phyloP scores from a whole-genome alignment of 129 eudicot species.

The Saposhnikovia divaricata region DNA sequence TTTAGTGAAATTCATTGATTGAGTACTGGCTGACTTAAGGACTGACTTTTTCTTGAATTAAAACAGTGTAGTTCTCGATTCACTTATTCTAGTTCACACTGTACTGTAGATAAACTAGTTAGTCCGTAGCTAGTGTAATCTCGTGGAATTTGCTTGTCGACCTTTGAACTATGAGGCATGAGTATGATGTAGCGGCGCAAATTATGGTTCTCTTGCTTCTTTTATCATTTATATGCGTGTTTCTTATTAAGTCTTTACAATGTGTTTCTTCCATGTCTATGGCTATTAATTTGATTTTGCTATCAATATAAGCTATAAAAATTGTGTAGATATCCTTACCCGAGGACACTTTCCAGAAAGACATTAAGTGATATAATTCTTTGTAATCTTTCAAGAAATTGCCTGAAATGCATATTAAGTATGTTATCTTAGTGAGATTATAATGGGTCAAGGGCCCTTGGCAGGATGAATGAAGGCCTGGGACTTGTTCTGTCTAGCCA shows the following conservation, averaged over 20 bases:
- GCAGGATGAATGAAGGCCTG: neutral
- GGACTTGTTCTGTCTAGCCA: neutral
- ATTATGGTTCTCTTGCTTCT: neutral
- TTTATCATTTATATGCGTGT: neutral
- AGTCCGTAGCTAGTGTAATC: neutral
- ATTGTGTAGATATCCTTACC: neutral
- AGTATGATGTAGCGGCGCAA: neutral
- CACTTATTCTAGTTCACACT: neutral
- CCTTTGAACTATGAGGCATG: neutral
- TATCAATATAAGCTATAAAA: neutral
- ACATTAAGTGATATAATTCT: neutral
- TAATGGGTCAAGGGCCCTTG: neutral
- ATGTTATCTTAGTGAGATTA: neutral
- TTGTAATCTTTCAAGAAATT: neutral
- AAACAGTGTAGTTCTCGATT: neutral
- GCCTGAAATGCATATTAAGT: neutral
- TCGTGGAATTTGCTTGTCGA: neutral
- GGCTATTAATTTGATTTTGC: neutral
- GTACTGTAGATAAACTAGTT: neutral
- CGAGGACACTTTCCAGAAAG: neutral
- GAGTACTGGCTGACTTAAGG: neutral
- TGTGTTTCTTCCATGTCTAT: neutral
- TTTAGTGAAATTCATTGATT: neutral
- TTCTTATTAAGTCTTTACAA: neutral
- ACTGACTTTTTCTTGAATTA: neutral